Conservation (phyloP, 306 rosid species). For the Prosopis cineraria region DNA sequence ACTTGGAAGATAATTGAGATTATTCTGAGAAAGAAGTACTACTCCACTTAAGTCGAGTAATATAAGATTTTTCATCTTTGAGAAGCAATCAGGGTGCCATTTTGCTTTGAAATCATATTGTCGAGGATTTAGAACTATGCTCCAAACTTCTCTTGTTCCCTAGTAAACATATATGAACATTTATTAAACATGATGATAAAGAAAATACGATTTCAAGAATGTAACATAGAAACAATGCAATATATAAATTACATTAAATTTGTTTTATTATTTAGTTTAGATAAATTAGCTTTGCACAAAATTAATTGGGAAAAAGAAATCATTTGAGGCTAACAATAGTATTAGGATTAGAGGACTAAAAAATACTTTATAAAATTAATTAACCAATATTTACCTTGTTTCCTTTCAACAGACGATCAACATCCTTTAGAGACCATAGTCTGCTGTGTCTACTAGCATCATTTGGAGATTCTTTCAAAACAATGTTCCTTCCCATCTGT, state of each 20-base stretch:
- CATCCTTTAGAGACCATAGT: background rate
- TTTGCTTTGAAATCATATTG: too few species aligned
- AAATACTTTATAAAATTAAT: too few species aligned
- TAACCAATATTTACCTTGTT: too few species aligned
- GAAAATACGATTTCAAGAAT: background rate
- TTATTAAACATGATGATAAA: background rate
- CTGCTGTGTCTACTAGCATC: background rate
- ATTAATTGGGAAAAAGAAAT: too few species aligned
- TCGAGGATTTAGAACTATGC: too few species aligned
- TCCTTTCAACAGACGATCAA: background rate
- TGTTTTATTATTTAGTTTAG: too few species aligned
- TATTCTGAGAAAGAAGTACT: background rate
- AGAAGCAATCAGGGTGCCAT: too few species aligned
- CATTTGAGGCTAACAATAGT: too few species aligned
- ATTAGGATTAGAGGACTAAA: too few species aligned
- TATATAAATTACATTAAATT: background rate
- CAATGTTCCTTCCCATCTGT: slow-evolving; percentile 19
- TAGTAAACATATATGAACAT: background rate
- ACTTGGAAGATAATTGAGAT: slow-evolving; percentile 2
- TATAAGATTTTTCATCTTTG: too few species aligned
- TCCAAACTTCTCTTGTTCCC: background rate
- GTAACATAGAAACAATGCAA: background rate
- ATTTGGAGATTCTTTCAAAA: background rate
- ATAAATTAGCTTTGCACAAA: too few species aligned
- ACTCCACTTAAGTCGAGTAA: too few species aligned